Evolutionary conservation across 2,329 filamentous ascomycete species (phyloP).

Genomic region (Penicillium frequentans): DNA sequence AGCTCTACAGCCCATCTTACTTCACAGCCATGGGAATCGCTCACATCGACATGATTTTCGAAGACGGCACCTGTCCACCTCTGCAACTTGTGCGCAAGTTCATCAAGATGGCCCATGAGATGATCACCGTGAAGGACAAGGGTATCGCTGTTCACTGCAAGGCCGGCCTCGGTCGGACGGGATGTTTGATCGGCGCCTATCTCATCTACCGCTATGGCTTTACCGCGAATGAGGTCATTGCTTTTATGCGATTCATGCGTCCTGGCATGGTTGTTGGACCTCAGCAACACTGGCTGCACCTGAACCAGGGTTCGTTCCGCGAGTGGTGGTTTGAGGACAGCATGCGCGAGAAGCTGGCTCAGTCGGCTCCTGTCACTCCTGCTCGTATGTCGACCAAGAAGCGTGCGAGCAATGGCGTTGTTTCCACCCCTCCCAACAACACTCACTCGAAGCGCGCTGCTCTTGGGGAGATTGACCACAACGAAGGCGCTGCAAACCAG

Average conservation of each 20-base stretch:
- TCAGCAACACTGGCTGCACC: slow-evolving; percentile 97
- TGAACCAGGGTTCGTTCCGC: slow-evolving; percentile 96
- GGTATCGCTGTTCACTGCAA: slow-evolving; percentile 98
- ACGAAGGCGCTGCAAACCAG: slow-evolving; percentile 54
- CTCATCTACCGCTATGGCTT: slow-evolving; percentile 97
- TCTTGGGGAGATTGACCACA: slow-evolving; percentile 90
- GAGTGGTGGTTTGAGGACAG: slow-evolving; percentile 89
- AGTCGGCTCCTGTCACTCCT: slow-evolving; percentile 58
- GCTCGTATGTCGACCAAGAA: slow-evolving; percentile 56
- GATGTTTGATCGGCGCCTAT: slow-evolving; percentile 95
- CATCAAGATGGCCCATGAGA: slow-evolving; percentile 90
- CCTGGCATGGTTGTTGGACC: slow-evolving; percentile 98
- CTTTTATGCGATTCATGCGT: slow-evolving; percentile 98
- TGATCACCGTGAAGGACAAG: slow-evolving; percentile 86
- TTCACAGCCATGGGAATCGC: slow-evolving; percentile 94
- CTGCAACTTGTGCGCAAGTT: slow-evolving; percentile 89
- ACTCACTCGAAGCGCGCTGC: slow-evolving; percentile 75
- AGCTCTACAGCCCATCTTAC: slow-evolving; percentile 94
- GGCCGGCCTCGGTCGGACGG: slow-evolving; percentile 90
- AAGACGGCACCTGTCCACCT: slow-evolving; percentile 93
- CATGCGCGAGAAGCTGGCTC: slow-evolving; percentile 79
- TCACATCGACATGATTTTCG: slow-evolving; percentile 99
- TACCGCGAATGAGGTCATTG: slow-evolving; percentile 94
- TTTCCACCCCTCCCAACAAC: slow-evolving; percentile 81
- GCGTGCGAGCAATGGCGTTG: slow-evolving; percentile 68